Evolutionary conservation across 148 eudicot genomes (phyloP).

Genomic region (Simmondsia chinensis): DNA sequence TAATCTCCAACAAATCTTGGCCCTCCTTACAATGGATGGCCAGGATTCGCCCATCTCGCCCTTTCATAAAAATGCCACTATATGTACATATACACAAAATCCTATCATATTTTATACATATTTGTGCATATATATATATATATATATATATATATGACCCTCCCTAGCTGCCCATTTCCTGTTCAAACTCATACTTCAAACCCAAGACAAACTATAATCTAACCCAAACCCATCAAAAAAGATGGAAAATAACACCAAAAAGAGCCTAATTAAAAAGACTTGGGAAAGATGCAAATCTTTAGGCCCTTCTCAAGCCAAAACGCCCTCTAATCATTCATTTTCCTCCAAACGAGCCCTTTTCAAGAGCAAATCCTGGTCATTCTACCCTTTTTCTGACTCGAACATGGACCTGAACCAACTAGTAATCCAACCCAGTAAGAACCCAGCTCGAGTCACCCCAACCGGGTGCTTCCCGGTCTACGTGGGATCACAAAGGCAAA

Average conservation of each 20-base stretch:
- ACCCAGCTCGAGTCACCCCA: slow-evolving; percentile 18
- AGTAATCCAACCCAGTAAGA: neutral
- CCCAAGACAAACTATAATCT: too few relatives aligned
- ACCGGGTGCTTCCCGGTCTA: slow-evolving; percentile 70
- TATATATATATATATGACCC: too few relatives aligned
- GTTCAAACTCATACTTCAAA: too few relatives aligned
- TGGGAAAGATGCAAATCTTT: slow-evolving; percentile 55
- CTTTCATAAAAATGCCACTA: too few relatives aligned
- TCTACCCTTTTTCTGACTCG: neutral
- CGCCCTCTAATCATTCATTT: neutral
- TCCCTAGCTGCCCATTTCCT: too few relatives aligned
- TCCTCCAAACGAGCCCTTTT: neutral
- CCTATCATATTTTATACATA: too few relatives aligned
- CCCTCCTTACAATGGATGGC: too few relatives aligned
- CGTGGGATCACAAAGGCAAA: slow-evolving; percentile 56
- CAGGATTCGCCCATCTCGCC: too few relatives aligned
- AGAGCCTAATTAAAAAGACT: slow-evolving; percentile 40
- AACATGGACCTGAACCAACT: slow-evolving; percentile 2
- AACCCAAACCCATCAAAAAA: too few relatives aligned
- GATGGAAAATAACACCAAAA: slow-evolving; percentile 27
- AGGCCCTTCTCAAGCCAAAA: slow-evolving; percentile 10
- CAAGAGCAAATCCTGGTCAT: slow-evolving; percentile 34
- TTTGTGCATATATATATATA: too few relatives aligned
- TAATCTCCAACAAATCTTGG: too few relatives aligned
- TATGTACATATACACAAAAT: too few relatives aligned